A percentile compares a stretch with the other conserved stretches of the same genome.
These are phyloP conservation scores for Trametes punicea DNA, from an alignment of 768 basidiomycete species.

Conservation along the genomic window DNA sequence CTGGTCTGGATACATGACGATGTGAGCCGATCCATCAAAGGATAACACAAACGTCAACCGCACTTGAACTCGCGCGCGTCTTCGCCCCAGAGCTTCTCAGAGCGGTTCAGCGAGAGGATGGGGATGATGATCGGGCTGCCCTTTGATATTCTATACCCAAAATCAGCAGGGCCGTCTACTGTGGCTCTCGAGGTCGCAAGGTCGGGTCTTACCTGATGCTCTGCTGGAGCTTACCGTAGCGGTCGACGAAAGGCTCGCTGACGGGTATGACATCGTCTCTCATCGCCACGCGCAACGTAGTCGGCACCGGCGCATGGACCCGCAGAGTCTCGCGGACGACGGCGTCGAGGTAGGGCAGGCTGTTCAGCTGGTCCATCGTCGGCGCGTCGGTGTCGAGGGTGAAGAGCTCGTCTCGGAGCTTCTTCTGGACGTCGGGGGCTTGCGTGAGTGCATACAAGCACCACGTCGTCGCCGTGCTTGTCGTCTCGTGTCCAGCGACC, in stretches of 20 bases:
- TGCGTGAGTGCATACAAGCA: constrained; percentile 39
- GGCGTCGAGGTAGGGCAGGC: constrained; percentile 65
- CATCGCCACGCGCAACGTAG: constrained; percentile 45
- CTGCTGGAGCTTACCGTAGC: constrained; percentile 20
- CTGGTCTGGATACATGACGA: constrained; percentile 45
- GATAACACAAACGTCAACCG: constrained; percentile 26
- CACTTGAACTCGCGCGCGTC: constrained; percentile 54
- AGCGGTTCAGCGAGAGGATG: constrained; percentile 50
- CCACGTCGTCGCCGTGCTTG: constrained; percentile 36
- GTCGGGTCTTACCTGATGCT: constrained; percentile 35
- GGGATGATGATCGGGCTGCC: constrained; percentile 42
- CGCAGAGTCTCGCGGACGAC: constrained; percentile 61
- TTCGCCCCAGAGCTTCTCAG: constrained; percentile 55
- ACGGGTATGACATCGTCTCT: constrained; percentile 54
- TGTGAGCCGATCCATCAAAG: neutral
- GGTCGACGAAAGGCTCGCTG: constrained; percentile 28
- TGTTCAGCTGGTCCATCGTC: constrained; percentile 65
- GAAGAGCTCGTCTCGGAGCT: constrained; percentile 39
- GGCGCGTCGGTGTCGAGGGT: constrained; percentile 44
- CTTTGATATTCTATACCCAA: constrained; percentile 24
- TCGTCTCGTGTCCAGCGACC: constrained; percentile 43
- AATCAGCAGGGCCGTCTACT: neutral
- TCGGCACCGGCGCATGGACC: constrained; percentile 49
- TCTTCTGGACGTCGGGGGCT: constrained; percentile 35
- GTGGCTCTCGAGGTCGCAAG: constrained; percentile 26